Evolutionary conservation across 2,329 filamentous ascomycete species (phyloP), one percentile per base, ranked within the genome.

Genomic region (Fusarium sp.): DNA sequence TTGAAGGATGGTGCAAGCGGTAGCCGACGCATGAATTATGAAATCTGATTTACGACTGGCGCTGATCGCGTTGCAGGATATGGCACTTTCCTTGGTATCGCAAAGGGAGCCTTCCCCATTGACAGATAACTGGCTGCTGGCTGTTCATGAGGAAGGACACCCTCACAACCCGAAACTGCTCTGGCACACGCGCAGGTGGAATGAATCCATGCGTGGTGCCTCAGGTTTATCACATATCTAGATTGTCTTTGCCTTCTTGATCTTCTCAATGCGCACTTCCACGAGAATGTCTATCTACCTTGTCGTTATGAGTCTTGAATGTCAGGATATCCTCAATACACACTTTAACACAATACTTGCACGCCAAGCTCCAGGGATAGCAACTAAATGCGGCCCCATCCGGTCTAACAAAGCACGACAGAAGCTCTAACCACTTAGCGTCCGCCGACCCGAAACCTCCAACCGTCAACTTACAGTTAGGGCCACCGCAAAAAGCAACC

Each of bases 401-500:
- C 36, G 40, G 20, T 34, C 57, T 53, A 62, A 38, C 26, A 24
- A 45, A 59, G 50, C 47, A 45, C 39, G 32, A 28, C 51, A 64
- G 52, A 65, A 42, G 52, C 50, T 65, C 34, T 36, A 64, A 48
- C 47, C 42, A 68, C 34, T 64, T 66, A 68, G 60, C 43, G 65
- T 30, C 60, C 47, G 51, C 36, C 50, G 23, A 39, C 58, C 34
- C 28, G 4, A 45, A 59, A 36, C 56, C 36, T 64, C 52, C 45
- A 58, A 44, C 28, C 45, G 50, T 30, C 57, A 63, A 65, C 58
- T 69, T 71, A 58, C 62, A 67, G 67, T 69, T 60, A 70, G 69
- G 54, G 59, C 56, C 69, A 71, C 70, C 69, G 62, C 53, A 73
- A 69, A 71, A 73, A 72, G 59, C 57, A 73, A 70, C 48, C 61